Percentiles rank a stretch among this genome's conserved stretches.
Conservation (phyloP, 2,329 filamentous ascomycete genomes). For the Grosmannia huntii region DNA sequence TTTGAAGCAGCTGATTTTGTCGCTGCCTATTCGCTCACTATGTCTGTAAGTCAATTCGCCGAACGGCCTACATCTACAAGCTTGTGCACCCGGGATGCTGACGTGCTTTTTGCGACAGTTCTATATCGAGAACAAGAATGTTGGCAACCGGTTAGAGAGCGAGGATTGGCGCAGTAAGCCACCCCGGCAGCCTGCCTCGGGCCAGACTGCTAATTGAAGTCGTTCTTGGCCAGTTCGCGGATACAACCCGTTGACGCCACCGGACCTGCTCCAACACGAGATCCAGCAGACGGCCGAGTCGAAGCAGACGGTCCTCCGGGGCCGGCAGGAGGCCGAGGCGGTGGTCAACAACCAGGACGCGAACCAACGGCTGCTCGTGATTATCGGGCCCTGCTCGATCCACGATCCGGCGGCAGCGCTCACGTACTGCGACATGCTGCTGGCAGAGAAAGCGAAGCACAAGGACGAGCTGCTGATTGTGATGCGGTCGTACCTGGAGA, state of each 20-base stretch:
- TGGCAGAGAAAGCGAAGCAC: constrained; percentile 77
- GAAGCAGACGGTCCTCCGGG: constrained; percentile 46
- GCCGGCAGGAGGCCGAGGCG: constrained; percentile 48
- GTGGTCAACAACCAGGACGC: constrained; percentile 47
- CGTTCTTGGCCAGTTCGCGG: constrained; percentile 49
- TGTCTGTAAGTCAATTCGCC: constrained; percentile 21
- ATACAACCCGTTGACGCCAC: constrained; percentile 86
- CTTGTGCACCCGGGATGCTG: background rate
- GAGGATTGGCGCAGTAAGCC: constrained; percentile 73
- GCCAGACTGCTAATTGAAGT: background rate
- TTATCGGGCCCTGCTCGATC: constrained; percentile 93
- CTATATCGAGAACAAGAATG: constrained; percentile 66
- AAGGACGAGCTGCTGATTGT: constrained; percentile 83
- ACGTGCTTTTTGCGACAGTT: constrained; percentile 36
- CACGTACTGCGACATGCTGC: constrained; percentile 79
- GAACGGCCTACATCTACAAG: background rate
- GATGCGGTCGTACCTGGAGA: constrained; percentile 97
- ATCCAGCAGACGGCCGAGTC: constrained; percentile 51
- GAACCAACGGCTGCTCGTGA: constrained; percentile 50
- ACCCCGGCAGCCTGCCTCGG: background rate
- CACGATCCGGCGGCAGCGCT: constrained; percentile 86
- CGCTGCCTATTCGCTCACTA: constrained; percentile 10
- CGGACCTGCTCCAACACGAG: constrained; percentile 90
- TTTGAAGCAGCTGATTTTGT: background rate
- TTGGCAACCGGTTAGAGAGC: constrained; percentile 59